Evolutionary conservation across 1,284 basidiomycete species (phyloP).

Genomic region (Puccinia coronata): DNA sequence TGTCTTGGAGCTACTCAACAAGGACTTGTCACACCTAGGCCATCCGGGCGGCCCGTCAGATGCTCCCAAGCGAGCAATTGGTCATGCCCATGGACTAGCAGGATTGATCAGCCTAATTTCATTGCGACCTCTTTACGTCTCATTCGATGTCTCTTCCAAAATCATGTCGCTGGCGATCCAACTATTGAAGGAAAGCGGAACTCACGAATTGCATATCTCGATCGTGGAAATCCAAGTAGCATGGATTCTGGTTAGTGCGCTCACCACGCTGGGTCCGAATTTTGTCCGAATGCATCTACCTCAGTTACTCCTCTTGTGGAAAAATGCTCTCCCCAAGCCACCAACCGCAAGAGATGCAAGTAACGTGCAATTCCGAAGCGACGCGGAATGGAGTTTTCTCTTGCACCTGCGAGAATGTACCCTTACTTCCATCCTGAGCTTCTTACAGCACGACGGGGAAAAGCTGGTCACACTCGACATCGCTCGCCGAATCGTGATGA

Average conservation of each 20-base stretch:
- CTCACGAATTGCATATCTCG: slow-evolving; percentile 81
- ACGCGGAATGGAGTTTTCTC: slow-evolving; percentile 86
- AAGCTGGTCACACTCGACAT: slow-evolving; percentile 46
- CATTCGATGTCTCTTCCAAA: slow-evolving; percentile 86
- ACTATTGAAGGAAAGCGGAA: slow-evolving; percentile 83
- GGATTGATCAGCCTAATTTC: slow-evolving; percentile 83
- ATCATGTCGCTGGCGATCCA: slow-evolving; percentile 87
- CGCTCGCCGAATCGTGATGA: slow-evolving; percentile 38
- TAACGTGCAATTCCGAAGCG: slow-evolving; percentile 65
- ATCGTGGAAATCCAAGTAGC: slow-evolving; percentile 87
- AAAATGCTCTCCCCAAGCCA: slow-evolving; percentile 92
- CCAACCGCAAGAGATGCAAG: slow-evolving; percentile 76
- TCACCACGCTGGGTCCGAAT: slow-evolving; percentile 89
- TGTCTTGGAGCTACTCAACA: slow-evolving; percentile 64
- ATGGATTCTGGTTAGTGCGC: slow-evolving; percentile 85
- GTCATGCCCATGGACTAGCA: slow-evolving; percentile 84
- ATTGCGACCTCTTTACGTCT: slow-evolving; percentile 85
- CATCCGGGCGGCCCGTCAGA: slow-evolving; percentile 71
- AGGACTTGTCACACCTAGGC: slow-evolving; percentile 67
- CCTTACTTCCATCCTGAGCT: slow-evolving; percentile 81
- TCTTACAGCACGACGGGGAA: slow-evolving; percentile 68
- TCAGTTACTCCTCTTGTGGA: slow-evolving; percentile 90
- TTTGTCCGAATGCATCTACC: slow-evolving; percentile 89
- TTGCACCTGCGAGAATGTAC: slow-evolving; percentile 88
- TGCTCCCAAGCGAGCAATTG: slow-evolving; percentile 65